Base-by-base conservation (phyloP, 1,284 basidiomycete genomes). In the Inonotus obliquus region DNA sequence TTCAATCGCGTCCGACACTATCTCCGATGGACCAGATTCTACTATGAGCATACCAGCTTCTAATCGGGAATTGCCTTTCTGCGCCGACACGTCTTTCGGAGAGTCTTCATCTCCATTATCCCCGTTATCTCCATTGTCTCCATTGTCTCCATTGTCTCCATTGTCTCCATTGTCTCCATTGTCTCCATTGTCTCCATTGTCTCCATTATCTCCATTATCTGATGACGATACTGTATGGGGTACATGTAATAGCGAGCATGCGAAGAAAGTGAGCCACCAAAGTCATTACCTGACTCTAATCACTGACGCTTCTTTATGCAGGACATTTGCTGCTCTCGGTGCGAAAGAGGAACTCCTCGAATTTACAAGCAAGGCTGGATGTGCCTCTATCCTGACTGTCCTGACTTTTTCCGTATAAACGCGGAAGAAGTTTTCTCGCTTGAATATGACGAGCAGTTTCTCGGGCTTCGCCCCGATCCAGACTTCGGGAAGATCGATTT, bases 321-420 rank as follows among this genome's bases (percentile, higher is more conserved):
- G 51, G n/a, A 35, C 41, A 38, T 9, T 23, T 37, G 25, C 57
- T 78, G 41, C 41, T 17, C 77, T 77, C 74, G 13, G 65, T 69
- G 25, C 66, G 61, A 60, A 0, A 66, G 71, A n/a, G 57, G 62
- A 6, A 84, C 81, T 41, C 81, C 81, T 0, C 70, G 74, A 54
- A 76, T 91, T 21, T 91, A 86, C 65, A 64, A 69, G 37, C 70
- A 77, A 65, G 77, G 75, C 4, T 86, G 85, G 84, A 81, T 80
- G 67, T 91, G 89, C 67, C 74, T 91, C 53, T 78, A 79, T 48
- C 78, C 86, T 21, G 63, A 65, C 1, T 91, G 89, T 67, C 0
- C 29, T 1, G 62, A 60, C 11, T 91, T 91, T 71, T 91, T 85
- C 84, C 73, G 62, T 21, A 61, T 72, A 9, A 38, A 65, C 1